These are phyloP conservation scores for Paraphaeosphaeria sporulosa DNA, from an alignment of 2,329 filamentous ascomycete genomes.

Conservation along the genomic window DNA sequence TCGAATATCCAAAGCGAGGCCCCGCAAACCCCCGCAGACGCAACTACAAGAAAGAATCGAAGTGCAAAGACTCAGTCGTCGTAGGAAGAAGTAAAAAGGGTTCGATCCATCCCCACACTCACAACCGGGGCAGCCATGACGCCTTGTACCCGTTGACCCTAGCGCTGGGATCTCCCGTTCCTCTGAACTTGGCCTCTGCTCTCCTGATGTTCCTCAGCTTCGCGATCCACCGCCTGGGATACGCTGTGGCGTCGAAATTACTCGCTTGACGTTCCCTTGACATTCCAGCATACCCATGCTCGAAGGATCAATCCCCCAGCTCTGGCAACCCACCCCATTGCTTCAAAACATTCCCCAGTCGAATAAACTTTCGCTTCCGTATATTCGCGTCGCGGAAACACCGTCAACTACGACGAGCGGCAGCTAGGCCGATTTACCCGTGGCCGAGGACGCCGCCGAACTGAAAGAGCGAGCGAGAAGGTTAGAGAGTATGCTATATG, in stretches of 20 bases:
- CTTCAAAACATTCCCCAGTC: neutral
- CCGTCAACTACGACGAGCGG: neutral
- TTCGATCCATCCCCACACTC: neutral
- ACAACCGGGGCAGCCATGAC: neutral
- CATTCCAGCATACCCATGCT: neutral
- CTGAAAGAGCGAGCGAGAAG: too few species aligned
- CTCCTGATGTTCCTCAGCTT: neutral
- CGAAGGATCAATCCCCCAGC: neutral
- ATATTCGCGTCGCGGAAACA: neutral
- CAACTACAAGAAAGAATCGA: neutral
- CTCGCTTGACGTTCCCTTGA: neutral
- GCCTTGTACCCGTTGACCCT: neutral
- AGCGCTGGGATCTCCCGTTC: neutral
- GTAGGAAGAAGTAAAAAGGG: neutral
- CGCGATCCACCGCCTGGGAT: neutral
- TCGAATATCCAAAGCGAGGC: neutral
- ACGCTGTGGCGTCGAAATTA: neutral
- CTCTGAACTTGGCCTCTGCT: neutral
- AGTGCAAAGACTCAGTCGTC: neutral
- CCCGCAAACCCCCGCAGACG: neutral
- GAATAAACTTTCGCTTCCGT: neutral
- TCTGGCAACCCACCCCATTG: neutral
- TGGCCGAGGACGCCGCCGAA: too few species aligned
- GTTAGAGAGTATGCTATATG: too few species aligned
- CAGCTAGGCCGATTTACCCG: neutral